phyloP scores from a whole-genome alignment of 2,329 filamentous ascomycete genomes.

The Emergomyces pasteurianus region DNA sequence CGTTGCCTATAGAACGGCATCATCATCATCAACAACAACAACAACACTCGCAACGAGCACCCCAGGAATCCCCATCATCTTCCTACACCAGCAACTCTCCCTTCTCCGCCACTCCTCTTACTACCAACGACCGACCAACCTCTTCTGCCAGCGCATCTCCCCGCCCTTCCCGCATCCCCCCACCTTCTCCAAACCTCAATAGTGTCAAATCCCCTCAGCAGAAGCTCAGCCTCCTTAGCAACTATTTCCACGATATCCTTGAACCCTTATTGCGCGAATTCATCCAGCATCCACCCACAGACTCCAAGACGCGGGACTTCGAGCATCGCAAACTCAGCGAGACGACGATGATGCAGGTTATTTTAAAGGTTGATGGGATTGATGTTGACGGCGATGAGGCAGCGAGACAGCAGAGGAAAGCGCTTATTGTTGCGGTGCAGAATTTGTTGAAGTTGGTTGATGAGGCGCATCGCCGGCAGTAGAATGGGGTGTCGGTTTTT shows the following conservation, averaged over 20 bases:
- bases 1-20: not conserved
- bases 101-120: constrained; percentile 11
- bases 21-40: no score
- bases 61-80: constrained; percentile 7
- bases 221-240: constrained; percentile 26
- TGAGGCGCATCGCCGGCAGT: constrained; percentile 8
- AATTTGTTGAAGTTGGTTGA: constrained; percentile 28
- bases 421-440: constrained; percentile 33
- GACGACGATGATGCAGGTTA: constrained; percentile 31
- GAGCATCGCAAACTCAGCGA: constrained; percentile 35
- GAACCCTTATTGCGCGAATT: constrained; percentile 28
- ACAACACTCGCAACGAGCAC: constrained; percentile 8
- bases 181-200: constrained; percentile 17
- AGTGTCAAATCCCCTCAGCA: constrained; percentile 22
- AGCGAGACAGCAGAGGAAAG: constrained; percentile 37
- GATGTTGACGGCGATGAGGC: constrained; percentile 57
- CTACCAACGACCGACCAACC: constrained; percentile 8
- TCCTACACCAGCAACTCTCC: constrained; percentile 10
- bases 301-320: constrained; percentile 28
- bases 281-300: constrained; percentile 27
- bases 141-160: constrained; percentile 9
- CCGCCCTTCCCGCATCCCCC: constrained; percentile 20
- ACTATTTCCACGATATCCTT: constrained; percentile 27
- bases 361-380: constrained; percentile 54
- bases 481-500: constrained; percentile 2